A percentile compares a stretch with the other conserved stretches of the same genome.
Evolutionary conservation across 257 asterid genomes (phyloP).

Genomic region (Solanum piurae): DNA sequence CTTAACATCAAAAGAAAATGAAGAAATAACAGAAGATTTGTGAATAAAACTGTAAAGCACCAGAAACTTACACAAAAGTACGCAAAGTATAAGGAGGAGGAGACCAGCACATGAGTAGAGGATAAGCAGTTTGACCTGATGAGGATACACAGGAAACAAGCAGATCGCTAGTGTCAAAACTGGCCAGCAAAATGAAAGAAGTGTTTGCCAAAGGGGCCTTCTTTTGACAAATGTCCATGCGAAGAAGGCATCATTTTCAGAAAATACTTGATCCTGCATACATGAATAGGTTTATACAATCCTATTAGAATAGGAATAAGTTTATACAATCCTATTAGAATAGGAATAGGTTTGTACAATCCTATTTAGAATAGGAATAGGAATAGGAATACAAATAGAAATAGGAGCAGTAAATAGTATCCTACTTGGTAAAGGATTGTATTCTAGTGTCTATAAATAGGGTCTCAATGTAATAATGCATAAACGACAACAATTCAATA

Average conservation of each 20-base stretch:
- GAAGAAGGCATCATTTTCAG: conserved; percentile 90
- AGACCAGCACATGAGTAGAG: conserved; percentile 94
- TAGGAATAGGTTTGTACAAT: no score
- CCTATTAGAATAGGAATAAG: no score
- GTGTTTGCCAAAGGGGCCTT: conserved; percentile 94
- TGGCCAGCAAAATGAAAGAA: conserved; percentile 98
- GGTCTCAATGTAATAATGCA: no score
- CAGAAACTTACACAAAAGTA: conserved; percentile 62
- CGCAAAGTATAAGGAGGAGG: conserved; percentile 77
- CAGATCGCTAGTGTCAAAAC: conserved; percentile 92
- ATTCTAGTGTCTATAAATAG: no score
- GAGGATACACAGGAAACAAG: conserved; percentile 98
- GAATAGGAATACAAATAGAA: no score
- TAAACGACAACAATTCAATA: no score
- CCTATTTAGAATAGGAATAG: no score
- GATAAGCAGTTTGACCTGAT: conserved; percentile 73
- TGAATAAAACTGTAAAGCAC: conserved; percentile 3
- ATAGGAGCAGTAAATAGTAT: no score
- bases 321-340: no score
- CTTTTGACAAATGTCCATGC: conserved; percentile 95
- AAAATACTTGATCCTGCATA: conserved; percentile 87
- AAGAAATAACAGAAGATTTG: background rate
- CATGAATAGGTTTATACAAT: no score
- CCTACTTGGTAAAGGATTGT: no score
- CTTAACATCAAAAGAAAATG: background rate